phyloP scores from a whole-genome alignment of 1,284 basidiomycete species.

The Trichosporon asahii region DNA sequence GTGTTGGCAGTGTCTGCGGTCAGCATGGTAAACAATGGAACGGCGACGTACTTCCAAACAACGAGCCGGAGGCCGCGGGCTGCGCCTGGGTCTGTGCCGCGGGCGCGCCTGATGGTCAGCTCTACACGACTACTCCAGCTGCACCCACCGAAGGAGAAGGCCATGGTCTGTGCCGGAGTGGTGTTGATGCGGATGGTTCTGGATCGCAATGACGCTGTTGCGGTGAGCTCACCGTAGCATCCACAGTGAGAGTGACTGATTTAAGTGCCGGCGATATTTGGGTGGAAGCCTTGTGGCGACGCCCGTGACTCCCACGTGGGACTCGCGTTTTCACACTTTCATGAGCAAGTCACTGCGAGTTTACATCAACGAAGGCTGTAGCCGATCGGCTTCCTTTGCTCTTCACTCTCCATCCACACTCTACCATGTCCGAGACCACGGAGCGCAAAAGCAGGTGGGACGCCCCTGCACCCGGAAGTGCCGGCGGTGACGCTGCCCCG shows the following conservation, averaged over 20 bases:
- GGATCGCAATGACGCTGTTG: slow-evolving; percentile 5
- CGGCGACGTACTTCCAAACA: slow-evolving; percentile 26
- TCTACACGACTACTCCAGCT: background rate
- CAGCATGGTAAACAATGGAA: slow-evolving; percentile 11
- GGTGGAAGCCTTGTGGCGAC: background rate
- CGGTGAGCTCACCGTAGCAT: background rate
- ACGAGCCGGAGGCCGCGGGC: slow-evolving; percentile 10
- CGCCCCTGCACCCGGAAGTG: slow-evolving; percentile 9
- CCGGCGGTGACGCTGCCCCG: background rate
- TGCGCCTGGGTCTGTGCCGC: slow-evolving; percentile 18
- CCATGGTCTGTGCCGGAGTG: slow-evolving; percentile 19
- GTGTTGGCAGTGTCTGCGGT: slow-evolving; percentile 19
- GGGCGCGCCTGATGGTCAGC: slow-evolving; percentile 16
- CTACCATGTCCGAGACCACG: slow-evolving; percentile 19
- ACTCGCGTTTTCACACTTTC: slow-evolving; percentile 2
- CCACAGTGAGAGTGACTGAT: background rate
- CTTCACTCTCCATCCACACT: slow-evolving; percentile 8
- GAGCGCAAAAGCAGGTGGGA: slow-evolving; percentile 29
- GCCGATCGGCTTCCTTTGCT: background rate
- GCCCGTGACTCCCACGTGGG: slow-evolving; percentile 17
- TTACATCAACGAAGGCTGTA: background rate
- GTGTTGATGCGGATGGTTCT: slow-evolving; percentile 8
- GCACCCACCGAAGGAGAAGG: slow-evolving; percentile 32
- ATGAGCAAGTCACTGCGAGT: background rate
- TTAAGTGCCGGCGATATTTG: slow-evolving; percentile 3